Evolutionary conservation across 2,329 filamentous ascomycete genomes (phyloP), one percentile per base, ranked within the genome.

Genomic region (Aureobasidium leucospermi): DNA sequence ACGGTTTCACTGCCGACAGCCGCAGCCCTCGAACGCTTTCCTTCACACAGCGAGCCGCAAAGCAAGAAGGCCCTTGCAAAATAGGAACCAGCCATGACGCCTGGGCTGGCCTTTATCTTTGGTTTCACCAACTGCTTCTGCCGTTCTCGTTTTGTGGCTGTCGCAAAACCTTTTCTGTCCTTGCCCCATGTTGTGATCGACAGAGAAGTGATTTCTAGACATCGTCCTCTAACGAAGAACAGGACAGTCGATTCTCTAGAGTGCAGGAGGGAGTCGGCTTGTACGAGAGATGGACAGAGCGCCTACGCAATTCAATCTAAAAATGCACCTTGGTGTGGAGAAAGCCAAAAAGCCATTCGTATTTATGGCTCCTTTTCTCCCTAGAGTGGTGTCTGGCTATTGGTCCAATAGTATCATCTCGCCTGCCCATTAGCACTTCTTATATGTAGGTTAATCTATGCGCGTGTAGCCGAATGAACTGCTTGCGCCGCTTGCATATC

Each of bases 1-100:
- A 47, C 53, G 19, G 53, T 58, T 58, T 39, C 42, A 58, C 55
- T 58, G 42, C 55, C 55, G 55, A 58, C 32, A 48, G 43, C 55
- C 55, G 43, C 34, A 48, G 10, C 34, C 34, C 15, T 31, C 38
- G 41, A 23, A 46, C 10, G 41, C 31, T 36, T 45, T 36, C 23
- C 52, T 45, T 13, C 38, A 43, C 32, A n/a, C 51, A 36, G 34
- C 38, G 6, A 55, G 51, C 51, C 51, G 29, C 38, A 32, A 31
- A 23, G 29, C 3, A 41, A 53, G 9, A 43, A 9, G 38, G 38
- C 29, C 51, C 51, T 41, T 43, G 51, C 51, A 34, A 55, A 43
- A 55, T 42, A 32, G 39, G 43, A 6, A 32, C 8, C n/a, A 29
- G 9, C 38, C 38, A 55, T 55, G 51, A 55, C 51, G 51, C 51